Conservation (phyloP, 805 yeast species). For the Lachancea fermentati region DNA sequence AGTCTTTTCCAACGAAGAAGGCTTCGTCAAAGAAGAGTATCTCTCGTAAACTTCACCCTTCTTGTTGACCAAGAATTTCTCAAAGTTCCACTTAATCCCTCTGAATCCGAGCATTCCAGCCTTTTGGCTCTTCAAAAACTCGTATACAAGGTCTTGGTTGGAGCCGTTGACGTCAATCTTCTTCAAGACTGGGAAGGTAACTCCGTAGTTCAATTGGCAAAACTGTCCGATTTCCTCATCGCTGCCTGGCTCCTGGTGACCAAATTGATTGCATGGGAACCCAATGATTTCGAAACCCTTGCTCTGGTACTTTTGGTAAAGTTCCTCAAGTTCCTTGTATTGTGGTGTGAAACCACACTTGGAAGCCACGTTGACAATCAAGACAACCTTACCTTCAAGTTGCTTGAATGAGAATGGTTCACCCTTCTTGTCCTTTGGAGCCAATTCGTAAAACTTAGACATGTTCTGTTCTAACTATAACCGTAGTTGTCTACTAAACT, state of each 20-base stretch:
- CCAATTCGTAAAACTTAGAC: slow-evolving; percentile 57
- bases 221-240: slow-evolving; percentile 65
- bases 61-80: slow-evolving; percentile 55
- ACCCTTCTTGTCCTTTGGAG: slow-evolving; percentile 55
- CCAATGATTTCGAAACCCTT: slow-evolving; percentile 66
- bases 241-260: slow-evolving; percentile 67
- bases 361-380: slow-evolving; percentile 84
- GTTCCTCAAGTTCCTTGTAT: slow-evolving; percentile 60
- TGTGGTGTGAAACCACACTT: slow-evolving; percentile 79
- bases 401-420: slow-evolving; percentile 52
- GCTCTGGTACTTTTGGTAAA: slow-evolving; percentile 59
- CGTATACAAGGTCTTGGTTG: slow-evolving; percentile 72
- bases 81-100: slow-evolving; percentile 77
- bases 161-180: slow-evolving; percentile 89
- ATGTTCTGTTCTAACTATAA: not conserved
- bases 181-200: slow-evolving; percentile 79
- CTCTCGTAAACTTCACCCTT: slow-evolving; percentile 54
- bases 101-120: slow-evolving; percentile 56
- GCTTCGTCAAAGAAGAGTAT: slow-evolving; percentile 63
- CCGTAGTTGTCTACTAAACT: not conserved
- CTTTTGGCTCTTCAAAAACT: slow-evolving; percentile 64
- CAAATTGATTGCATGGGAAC: slow-evolving; percentile 91
- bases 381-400: slow-evolving; percentile 72
- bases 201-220: slow-evolving; percentile 81
- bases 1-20: slow-evolving; percentile 50